Conservation (phyloP, 768 basidiomycete genomes). For the Rhodotorula toruloides region DNA sequence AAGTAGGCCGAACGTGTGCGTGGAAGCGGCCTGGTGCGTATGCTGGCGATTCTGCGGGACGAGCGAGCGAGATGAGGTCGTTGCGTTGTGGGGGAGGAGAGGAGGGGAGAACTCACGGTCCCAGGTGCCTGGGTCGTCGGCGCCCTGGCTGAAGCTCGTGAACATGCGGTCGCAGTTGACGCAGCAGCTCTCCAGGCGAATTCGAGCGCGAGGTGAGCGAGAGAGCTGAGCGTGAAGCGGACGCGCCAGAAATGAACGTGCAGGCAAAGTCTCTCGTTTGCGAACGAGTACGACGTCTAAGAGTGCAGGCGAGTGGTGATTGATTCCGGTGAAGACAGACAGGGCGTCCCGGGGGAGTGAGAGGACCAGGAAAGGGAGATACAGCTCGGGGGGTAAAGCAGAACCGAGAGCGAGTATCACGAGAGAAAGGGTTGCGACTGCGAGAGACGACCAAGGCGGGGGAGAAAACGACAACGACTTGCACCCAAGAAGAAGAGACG, state of each 20-base stretch:
- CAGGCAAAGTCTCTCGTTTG: neutral
- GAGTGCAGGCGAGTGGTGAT: too few species aligned
- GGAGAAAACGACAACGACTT: too few species aligned
- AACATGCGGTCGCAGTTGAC: neutral
- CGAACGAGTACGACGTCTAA: too few species aligned
- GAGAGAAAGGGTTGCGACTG: too few species aligned
- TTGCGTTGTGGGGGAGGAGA: neutral
- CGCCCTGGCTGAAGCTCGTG: constrained; percentile 23
- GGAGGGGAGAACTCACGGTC: constrained; percentile 2
- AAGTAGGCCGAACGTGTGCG: constrained; percentile 14
- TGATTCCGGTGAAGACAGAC: too few species aligned
- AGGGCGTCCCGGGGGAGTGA: too few species aligned
- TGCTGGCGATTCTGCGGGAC: neutral
- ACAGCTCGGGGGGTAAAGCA: too few species aligned
- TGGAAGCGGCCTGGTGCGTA: constrained; percentile 37
- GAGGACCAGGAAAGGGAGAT: too few species aligned
- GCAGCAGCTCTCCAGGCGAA: neutral
- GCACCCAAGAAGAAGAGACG: too few species aligned
- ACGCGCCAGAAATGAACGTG: neutral
- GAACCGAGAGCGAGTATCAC: too few species aligned
- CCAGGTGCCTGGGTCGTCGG: constrained; percentile 8
- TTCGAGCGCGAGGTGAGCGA: neutral
- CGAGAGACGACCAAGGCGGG: too few species aligned
- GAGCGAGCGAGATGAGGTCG: too few species aligned
- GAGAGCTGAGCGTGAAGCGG: neutral